Evolutionary conservation across 192 early-diverging fungal genomes (phyloP), one percentile per base, ranked within the genome.

Genomic region (Umbelopsis ramanniana): DNA sequence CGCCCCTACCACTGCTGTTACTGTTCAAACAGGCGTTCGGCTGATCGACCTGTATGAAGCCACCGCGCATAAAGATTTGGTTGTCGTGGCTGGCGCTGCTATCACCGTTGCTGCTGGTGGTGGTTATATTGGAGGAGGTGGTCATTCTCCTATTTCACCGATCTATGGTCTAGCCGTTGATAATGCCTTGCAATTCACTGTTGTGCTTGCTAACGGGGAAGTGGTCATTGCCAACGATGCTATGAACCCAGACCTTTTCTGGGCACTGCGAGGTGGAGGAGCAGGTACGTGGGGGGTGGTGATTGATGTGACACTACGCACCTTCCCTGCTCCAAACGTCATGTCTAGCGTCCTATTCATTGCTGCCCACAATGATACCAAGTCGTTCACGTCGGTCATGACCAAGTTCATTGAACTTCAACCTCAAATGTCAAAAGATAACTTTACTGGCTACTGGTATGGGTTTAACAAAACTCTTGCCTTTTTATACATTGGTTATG

Each of bases 191-290:
- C 79, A 88, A 72, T 83, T 79, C 73, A 73, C 69, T 47, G 72
- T 89, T 6, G 82, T 89, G 19, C 80, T 69, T 2, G 76, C 83
- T 6, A 67, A 78, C 63, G 86, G 86, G 0, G 57, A 76, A 21
- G 12, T 80, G 3, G 38, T 69, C 1, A 68, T 74, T 45, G 79
- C 79, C 33, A 86, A 85, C 76, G 46, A 52, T 6, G 69, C 69
- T 46, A 57, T 70, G 29, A 76, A 86, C 74, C n/a, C 69, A 4
- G 85, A 88, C 73, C 71, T 89, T 14, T 88, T 87, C 48, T 86
- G 85, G 86, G 86, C 88, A 2, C 68, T 88, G 6, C 85, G 86
- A 29, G 88, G 88, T 35, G 87, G 85, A 22, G 84, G 88, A 37
- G 48, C 48, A 22, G n/a, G 69, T 11, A 70, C 69, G 24, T 70